Percentiles rank a stretch among this genome's conserved stretches.
Conservation (phyloP, 352 stramenopile genomes). For the Globisporangium acanthophoron region DNA sequence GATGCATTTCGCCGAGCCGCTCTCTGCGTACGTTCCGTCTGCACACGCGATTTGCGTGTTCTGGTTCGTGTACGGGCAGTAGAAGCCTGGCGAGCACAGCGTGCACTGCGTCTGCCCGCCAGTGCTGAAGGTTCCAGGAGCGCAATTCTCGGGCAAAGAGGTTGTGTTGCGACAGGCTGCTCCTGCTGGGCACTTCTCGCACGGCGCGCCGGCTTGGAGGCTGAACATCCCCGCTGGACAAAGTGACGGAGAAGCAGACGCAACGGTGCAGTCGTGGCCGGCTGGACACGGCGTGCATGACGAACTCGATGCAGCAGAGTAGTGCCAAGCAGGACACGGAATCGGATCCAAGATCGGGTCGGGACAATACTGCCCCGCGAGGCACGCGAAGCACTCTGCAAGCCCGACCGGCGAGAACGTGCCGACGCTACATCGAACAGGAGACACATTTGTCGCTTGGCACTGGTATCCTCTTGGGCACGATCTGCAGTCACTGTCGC, state of each 20-base stretch:
- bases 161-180: slow-evolving; percentile 26
- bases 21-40: slow-evolving; percentile 41
- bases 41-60: slow-evolving; percentile 40
- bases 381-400: slow-evolving; percentile 33
- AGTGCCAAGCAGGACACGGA: slow-evolving; percentile 35
- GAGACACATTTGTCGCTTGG: background rate
- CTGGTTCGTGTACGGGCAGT: slow-evolving; percentile 44
- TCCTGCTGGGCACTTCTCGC: slow-evolving; percentile 36
- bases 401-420: slow-evolving; percentile 22
- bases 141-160: slow-evolving; percentile 28
- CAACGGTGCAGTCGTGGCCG: slow-evolving; percentile 42
- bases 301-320: slow-evolving; percentile 31
- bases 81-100: slow-evolving; percentile 44
- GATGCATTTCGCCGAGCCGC: slow-evolving; percentile 37
- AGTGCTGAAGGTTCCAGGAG: slow-evolving; percentile 44
- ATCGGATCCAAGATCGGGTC: slow-evolving; percentile 34
- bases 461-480: background rate
- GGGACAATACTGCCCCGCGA: slow-evolving; percentile 35
- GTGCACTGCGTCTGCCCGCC: slow-evolving; percentile 45
- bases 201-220: slow-evolving; percentile 25
- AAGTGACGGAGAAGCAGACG: slow-evolving; percentile 14
- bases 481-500: background rate
- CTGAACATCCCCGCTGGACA: slow-evolving; percentile 51
- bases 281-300: slow-evolving; percentile 25
- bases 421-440: slow-evolving; percentile 11